Evolutionary conservation across 805 yeast species (phyloP).

Genomic region (Candida sithepensis): DNA sequence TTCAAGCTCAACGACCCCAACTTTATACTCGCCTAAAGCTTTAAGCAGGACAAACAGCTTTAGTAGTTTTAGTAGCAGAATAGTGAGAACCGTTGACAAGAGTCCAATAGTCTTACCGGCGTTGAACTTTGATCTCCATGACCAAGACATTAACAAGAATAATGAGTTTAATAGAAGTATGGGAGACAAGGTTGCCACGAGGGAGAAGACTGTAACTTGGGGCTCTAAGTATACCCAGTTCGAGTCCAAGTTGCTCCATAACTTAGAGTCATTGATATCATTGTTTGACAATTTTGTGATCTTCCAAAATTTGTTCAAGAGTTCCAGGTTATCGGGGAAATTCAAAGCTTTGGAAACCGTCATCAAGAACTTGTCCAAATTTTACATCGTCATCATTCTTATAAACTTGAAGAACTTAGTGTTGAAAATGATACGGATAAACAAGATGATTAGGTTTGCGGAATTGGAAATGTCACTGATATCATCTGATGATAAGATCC

Average conservation of each 20-base stretch:
- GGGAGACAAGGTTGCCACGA: background rate
- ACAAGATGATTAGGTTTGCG: conserved; percentile 16
- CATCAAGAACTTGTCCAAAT: conserved; percentile 22
- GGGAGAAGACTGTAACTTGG: conserved; percentile 3
- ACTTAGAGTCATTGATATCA: conserved; percentile 23
- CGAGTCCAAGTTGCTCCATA: conserved; percentile 17
- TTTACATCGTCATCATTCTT: conserved; percentile 28
- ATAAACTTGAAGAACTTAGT: conserved; percentile 27
- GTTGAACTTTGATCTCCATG: background rate
- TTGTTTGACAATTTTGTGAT: conserved; percentile 28
- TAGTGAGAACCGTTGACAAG: background rate
- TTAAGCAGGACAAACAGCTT: conserved; percentile 10
- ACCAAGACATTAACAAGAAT: background rate
- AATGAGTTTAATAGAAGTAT: background rate
- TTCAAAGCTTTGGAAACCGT: conserved; percentile 15
- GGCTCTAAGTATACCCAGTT: conserved; percentile 11
- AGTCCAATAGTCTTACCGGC: background rate
- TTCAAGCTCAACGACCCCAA: conserved; percentile 10
- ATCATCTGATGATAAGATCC: conserved; percentile 2
- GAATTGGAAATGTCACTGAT: conserved; percentile 23
- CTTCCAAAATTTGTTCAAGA: conserved; percentile 24
- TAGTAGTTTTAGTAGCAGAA: background rate
- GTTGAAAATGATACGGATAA: conserved; percentile 20
- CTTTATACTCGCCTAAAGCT: conserved; percentile 16
- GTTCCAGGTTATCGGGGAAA: conserved; percentile 6